Percentiles rank a stretch among this genome's conserved stretches.
phyloP scores from a whole-genome alignment of 805 yeast genomes.

The Sporopachydermia lactativora region DNA sequence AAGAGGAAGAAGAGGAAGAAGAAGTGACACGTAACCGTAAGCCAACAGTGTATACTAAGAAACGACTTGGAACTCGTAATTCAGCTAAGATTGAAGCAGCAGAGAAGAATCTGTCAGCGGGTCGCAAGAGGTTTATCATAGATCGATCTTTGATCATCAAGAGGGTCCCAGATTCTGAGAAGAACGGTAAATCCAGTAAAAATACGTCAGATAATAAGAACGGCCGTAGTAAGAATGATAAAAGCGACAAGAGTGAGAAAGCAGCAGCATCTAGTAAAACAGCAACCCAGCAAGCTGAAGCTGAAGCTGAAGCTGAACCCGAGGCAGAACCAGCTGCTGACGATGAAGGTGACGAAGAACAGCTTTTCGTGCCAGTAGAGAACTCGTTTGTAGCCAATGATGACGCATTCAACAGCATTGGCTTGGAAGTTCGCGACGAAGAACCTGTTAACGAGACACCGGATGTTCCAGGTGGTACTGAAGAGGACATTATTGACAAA shows the following conservation, averaged over 20 bases:
- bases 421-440: conserved; percentile 1
- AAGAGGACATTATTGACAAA: not conserved
- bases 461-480: not conserved
- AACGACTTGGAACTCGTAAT: too few relatives aligned
- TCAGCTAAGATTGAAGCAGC: too few relatives aligned
- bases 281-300: not conserved
- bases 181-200: not conserved
- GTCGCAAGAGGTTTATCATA: not conserved
- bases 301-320: conserved; percentile 2
- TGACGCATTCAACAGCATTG: not conserved
- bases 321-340: not conserved
- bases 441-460: not conserved
- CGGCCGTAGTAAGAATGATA: too few relatives aligned
- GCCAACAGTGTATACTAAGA: conserved; percentile 22
- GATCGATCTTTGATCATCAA: not conserved
- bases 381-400: not conserved
- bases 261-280: not conserved
- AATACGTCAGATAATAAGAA: too few relatives aligned
- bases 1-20: conserved; percentile 16
- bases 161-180: not conserved
- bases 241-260: too few relatives aligned
- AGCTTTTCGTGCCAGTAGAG: not conserved
- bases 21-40: conserved; percentile 15
- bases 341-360: not conserved
- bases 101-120: not conserved